These are phyloP conservation scores for Aspergillus floridensis DNA, from an alignment of 2,329 filamentous ascomycete species.

Conservation along the genomic window DNA sequence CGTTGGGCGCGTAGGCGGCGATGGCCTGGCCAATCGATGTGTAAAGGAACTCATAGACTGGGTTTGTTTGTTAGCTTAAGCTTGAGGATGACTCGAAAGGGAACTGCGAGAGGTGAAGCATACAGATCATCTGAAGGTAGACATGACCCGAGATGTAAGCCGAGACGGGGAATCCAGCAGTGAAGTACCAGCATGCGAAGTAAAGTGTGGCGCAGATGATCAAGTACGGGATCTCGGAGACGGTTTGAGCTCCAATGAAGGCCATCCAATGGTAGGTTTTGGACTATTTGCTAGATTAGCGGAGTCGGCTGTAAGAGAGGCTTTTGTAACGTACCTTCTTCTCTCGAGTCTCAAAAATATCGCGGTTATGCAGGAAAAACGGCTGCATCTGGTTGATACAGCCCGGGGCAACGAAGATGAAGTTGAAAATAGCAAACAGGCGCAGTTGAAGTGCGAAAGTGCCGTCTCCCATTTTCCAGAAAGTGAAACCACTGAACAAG, in stretches of 20 bases:
- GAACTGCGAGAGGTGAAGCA: too few species aligned
- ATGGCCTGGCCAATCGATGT: slow-evolving; percentile 48
- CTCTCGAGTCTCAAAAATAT: slow-evolving; percentile 59
- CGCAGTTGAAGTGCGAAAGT: slow-evolving; percentile 54
- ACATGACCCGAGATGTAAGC: slow-evolving; percentile 37
- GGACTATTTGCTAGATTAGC: slow-evolving; percentile 29
- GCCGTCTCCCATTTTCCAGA: slow-evolving; percentile 58
- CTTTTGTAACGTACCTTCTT: slow-evolving; percentile 44
- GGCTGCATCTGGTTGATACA: slow-evolving; percentile 60
- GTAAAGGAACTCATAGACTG: slow-evolving; percentile 45
- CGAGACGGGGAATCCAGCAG: slow-evolving; percentile 46
- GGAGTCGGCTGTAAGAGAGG: not conserved
- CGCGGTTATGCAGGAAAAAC: slow-evolving; percentile 56
- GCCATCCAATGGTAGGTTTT: slow-evolving; percentile 62
- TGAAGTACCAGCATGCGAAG: slow-evolving; percentile 58
- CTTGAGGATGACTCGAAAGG: too few species aligned
- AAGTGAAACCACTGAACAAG: slow-evolving; percentile 61
- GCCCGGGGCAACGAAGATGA: slow-evolving; percentile 61
- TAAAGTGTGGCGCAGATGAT: slow-evolving; percentile 47
- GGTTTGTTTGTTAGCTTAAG: not conserved
- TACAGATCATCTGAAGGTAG: slow-evolving; percentile 42
- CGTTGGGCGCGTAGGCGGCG: slow-evolving; percentile 62
- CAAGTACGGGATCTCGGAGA: slow-evolving; percentile 49
- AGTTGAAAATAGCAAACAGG: slow-evolving; percentile 62
- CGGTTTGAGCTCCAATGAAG: slow-evolving; percentile 54